Base-by-base conservation (phyloP, 1,284 basidiomycete genomes). In the Termitomyces sp. region DNA sequence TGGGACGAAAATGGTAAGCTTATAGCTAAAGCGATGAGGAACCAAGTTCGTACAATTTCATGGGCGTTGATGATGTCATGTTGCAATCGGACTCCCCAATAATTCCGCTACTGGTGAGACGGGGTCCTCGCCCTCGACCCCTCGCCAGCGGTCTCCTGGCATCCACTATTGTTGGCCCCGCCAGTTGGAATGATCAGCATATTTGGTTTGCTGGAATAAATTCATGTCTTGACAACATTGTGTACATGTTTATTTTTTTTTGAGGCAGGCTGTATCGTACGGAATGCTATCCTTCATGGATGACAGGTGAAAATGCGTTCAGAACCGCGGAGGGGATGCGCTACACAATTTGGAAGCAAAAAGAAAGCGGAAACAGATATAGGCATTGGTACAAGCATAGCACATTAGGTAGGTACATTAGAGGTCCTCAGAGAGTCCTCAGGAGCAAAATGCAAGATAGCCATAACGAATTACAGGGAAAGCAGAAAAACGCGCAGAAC, bases 111-210 rank as follows among this genome's bases (percentile, higher is more conserved):
- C n/a, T n/a, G n/a, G n/a, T n/a, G n/a, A n/a, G n/a, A n/a, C n/a
- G n/a, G n/a, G n/a, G n/a, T n/a, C n/a, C n/a, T n/a, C n/a, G n/a
- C n/a, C n/a, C n/a, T n/a, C n/a, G n/a, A n/a, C n/a, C n/a, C n/a
- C n/a, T n/a, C n/a, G n/a, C n/a, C n/a, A n/a, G n/a, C n/a, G n/a
- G n/a, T n/a, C n/a, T n/a, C n/a, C n/a, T n/a, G n/a, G n/a, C n/a
- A n/a, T n/a, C n/a, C n/a, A n/a, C n/a, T n/a, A n/a, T n/a, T n/a
- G n/a, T n/a, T n/a, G n/a, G n/a, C n/a, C n/a, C 8, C 80, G 15
- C 79, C 84, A n/a, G 73, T 77, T 1, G 83, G 84, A 6, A 78
- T 84, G 38, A 74, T 89, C 50, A 86, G 86, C 62, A 68, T 88
- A 57, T 89, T 88, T 61, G 86, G 86, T 31, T 55, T 78, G 28